Evolutionary conservation across 805 yeast species (phyloP).

Genomic region (Lachancea dasiensis): DNA sequence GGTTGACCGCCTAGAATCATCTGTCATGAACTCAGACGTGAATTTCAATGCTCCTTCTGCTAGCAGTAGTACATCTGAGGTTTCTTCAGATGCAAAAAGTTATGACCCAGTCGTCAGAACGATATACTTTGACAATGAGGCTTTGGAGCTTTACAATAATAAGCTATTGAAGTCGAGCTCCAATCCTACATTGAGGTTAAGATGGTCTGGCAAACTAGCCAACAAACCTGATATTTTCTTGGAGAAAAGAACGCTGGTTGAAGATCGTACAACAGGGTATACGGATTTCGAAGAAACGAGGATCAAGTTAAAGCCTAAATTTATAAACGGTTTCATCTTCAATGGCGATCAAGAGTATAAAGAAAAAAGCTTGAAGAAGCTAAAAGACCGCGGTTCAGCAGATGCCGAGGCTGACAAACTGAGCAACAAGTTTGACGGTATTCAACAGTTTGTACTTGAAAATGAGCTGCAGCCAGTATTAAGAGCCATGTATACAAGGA

Average conservation of each 20-base stretch:
- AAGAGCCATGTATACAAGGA: constrained; percentile 81
- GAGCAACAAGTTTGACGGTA: constrained; percentile 48
- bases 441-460: constrained; percentile 57
- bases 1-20: constrained; percentile 24
- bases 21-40: constrained; percentile 22
- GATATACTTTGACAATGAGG: constrained; percentile 77
- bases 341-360: constrained; percentile 40
- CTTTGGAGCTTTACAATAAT: constrained; percentile 80
- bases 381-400: constrained; percentile 56
- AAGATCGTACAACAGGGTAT: constrained; percentile 36
- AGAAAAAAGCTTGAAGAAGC: constrained; percentile 51
- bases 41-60: constrained; percentile 28
- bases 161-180: constrained; percentile 65
- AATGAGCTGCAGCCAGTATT: constrained; percentile 75
- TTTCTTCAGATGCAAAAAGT: constrained; percentile 33
- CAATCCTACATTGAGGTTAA: constrained; percentile 72
- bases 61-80: constrained; percentile 44
- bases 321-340: constrained; percentile 64
- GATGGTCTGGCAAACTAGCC: constrained; percentile 83
- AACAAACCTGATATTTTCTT: constrained; percentile 73
- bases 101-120: constrained; percentile 82
- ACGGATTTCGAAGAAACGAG: constrained; percentile 59
- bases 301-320: constrained; percentile 71
- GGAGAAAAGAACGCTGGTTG: constrained; percentile 73
- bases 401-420: constrained; percentile 46